Conservation (phyloP, 176 grass and related monocot genomes). For the Cenchrus americanus region DNA sequence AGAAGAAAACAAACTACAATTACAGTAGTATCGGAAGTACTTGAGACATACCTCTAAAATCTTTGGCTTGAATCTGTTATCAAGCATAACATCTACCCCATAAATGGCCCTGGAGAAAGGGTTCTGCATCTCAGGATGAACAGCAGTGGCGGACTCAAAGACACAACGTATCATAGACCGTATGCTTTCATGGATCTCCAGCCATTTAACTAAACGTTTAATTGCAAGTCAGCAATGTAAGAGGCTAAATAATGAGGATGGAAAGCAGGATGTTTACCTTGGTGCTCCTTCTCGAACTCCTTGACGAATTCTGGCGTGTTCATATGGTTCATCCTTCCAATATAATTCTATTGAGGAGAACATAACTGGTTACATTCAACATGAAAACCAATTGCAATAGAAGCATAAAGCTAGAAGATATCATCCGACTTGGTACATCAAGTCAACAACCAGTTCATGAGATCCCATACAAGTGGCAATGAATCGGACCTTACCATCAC, state of each 20-base stretch:
- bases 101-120: conserved; percentile 81
- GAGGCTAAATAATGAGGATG: background rate
- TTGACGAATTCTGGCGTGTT: conserved; percentile 84
- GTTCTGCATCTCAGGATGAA: conserved; percentile 95
- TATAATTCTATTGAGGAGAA: conserved; percentile 75
- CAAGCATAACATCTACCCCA: conserved; percentile 95
- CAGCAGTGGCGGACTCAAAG: conserved; percentile 80
- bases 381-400: background rate
- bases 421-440: background rate
- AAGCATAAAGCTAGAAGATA: conserved; percentile 23
- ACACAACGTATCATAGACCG: conserved; percentile 58
- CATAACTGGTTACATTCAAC: background rate
- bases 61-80: conserved; percentile 75
- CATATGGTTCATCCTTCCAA: conserved; percentile 83
- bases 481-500: conserved; percentile 76
- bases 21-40: background rate
- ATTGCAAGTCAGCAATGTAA: background rate
- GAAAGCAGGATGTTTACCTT: conserved; percentile 53
- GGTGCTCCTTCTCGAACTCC: conserved; percentile 94
- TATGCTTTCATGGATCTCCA: conserved; percentile 71
- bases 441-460: conserved; percentile 7
- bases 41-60: conserved; percentile 72
- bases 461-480: background rate
- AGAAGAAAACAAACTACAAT: background rate
- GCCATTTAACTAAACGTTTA: conserved; percentile 74